Percentiles rank a stretch among this genome's conserved stretches.
phyloP scores from a whole-genome alignment of 2,329 filamentous ascomycete species.

The Onygena corvina region DNA sequence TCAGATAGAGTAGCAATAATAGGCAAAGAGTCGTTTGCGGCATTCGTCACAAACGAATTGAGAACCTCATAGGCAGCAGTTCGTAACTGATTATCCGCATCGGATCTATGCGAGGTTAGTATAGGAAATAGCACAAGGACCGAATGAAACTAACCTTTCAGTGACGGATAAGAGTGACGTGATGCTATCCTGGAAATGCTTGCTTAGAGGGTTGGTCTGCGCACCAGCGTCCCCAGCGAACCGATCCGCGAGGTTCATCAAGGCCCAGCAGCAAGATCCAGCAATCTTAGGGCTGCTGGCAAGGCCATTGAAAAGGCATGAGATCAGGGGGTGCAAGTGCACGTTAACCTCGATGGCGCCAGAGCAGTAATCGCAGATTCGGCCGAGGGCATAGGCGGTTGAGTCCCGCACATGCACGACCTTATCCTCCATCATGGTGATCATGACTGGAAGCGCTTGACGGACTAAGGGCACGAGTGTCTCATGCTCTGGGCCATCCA shows the following conservation, averaged over 20 bases:
- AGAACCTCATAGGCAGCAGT: constrained; percentile 96
- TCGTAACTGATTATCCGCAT: constrained; percentile 76
- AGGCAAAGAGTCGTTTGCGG: constrained; percentile 71
- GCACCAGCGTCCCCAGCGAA: constrained; percentile 80
- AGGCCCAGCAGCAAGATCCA: constrained; percentile 93
- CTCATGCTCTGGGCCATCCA: constrained; percentile 94
- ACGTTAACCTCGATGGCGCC: constrained; percentile 76
- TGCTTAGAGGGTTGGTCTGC: constrained; percentile 68
- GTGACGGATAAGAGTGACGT: constrained; percentile 75
- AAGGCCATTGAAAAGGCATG: constrained; percentile 78
- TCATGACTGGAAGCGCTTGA: constrained; percentile 82
- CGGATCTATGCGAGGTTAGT: constrained; percentile 28
- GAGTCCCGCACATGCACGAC: constrained; percentile 90
- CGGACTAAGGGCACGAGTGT: constrained; percentile 88
- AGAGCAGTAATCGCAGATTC: constrained; percentile 87
- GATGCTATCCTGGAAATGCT: constrained; percentile 87
- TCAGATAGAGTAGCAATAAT: constrained; percentile 73
- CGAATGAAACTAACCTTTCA: constrained; percentile 43
- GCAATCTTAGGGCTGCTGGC: constrained; percentile 93
- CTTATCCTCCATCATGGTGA: constrained; percentile 82
- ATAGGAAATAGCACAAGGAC: neutral
- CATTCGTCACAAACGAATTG: constrained; percentile 83
- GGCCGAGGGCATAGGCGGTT: constrained; percentile 86
- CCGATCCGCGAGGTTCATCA: constrained; percentile 95
- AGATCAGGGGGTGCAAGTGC: constrained; percentile 75